Evolutionary conservation across 306 rosid genomes (phyloP).

Genomic region (Castanea sativa): DNA sequence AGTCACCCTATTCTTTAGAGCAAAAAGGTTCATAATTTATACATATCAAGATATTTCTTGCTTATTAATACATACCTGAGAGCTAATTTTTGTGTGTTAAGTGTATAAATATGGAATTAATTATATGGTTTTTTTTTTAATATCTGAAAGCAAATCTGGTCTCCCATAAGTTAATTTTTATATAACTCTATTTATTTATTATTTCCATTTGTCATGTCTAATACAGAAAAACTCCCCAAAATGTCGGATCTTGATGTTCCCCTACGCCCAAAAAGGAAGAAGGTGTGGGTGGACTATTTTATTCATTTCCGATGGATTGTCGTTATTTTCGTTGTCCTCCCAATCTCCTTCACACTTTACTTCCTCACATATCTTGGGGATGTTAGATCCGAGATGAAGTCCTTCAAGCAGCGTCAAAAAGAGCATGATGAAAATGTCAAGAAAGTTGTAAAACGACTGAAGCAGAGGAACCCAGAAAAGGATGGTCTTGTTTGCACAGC

Average conservation of each 20-base stretch:
- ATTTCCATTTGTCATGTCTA: not conserved
- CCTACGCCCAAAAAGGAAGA: slow-evolving; percentile 90
- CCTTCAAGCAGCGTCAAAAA: slow-evolving; percentile 78
- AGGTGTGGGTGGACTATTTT: slow-evolving; percentile 74
- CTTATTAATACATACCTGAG: no score
- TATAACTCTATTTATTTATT: not conserved
- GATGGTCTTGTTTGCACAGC: slow-evolving; percentile 99
- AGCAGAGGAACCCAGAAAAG: slow-evolving; percentile 71
- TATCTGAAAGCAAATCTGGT: not conserved
- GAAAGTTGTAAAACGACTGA: slow-evolving; percentile 84
- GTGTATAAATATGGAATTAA: not conserved
- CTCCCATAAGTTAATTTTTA: not conserved
- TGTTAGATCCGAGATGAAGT: slow-evolving; percentile 82
- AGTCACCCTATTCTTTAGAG: not conserved
- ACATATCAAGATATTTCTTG: no score
- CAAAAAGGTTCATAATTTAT: not conserved
- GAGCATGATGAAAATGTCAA: slow-evolving; percentile 87
- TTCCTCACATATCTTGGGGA: slow-evolving; percentile 89
- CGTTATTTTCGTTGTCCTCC: slow-evolving; percentile 91
- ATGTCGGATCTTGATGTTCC: slow-evolving; percentile 94
- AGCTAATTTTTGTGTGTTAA: not conserved
- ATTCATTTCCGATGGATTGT: slow-evolving; percentile 84
- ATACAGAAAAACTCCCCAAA: slow-evolving; percentile 15
- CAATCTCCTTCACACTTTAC: slow-evolving; percentile 79
- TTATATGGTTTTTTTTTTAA: not conserved